Evolutionary conservation across 164 flowering plant species (phyloP).

Genomic region (Stephania cephalantha): DNA sequence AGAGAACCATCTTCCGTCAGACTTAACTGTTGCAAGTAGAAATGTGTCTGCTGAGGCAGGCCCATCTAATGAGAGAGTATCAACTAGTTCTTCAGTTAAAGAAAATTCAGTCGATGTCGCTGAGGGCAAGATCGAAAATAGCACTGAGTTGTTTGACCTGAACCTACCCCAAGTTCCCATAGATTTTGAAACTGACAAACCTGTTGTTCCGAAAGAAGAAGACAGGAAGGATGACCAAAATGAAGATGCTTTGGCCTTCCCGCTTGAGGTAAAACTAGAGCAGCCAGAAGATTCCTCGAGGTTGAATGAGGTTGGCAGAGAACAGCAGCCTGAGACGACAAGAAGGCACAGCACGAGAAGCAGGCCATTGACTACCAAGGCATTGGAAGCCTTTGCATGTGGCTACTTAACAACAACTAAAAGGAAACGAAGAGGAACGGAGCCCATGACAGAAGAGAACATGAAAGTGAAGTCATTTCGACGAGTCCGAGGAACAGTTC

Average conservation of each 20-base stretch:
- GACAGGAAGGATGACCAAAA: constrained; percentile 16
- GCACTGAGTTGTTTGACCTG: constrained; percentile 33
- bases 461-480: constrained; percentile 24
- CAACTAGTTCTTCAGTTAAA: constrained; percentile 18
- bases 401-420: constrained; percentile 30
- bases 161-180: constrained; percentile 35
- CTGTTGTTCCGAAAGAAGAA: constrained; percentile 12
- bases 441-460: constrained; percentile 13
- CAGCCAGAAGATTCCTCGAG: constrained; percentile 8
- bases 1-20: constrained; percentile 7
- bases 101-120: constrained; percentile 23
- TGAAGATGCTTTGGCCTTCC: constrained; percentile 7
- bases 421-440: constrained; percentile 23
- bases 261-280: constrained; percentile 9
- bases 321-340: constrained; percentile 22
- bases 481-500: constrained; percentile 20
- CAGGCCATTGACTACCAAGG: constrained; percentile 52
- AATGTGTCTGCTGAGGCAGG: constrained; percentile 11
- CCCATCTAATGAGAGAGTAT: constrained; percentile 20
- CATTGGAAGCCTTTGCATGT: constrained; percentile 57
- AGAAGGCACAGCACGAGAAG: constrained; percentile 67
- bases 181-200: constrained; percentile 31
- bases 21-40: constrained; percentile 12
- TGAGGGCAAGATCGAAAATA: constrained; percentile 15
- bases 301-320: constrained; percentile 14